A percentile compares a stretch with the other conserved stretches of the same genome.
Conservation (phyloP, 23 red algal species). For the Chondrus crispus region DNA sequence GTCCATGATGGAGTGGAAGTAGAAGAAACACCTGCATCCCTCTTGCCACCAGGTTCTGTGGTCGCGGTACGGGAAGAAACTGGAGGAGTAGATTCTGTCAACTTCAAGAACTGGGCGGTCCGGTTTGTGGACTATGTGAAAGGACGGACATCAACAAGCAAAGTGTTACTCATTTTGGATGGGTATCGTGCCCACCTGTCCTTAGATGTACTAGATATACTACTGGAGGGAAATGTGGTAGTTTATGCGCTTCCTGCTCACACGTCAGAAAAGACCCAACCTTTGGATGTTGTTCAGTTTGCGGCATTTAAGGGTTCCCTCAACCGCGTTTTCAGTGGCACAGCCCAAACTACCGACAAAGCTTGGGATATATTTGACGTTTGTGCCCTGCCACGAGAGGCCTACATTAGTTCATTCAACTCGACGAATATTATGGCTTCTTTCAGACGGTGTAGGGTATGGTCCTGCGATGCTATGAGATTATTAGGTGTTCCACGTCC, state of each 20-base stretch:
- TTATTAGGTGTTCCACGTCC: not conserved
- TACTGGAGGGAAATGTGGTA: not conserved
- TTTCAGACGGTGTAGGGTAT: not conserved
- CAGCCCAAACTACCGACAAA: no score
- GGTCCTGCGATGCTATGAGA: not conserved
- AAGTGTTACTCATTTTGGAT: conserved; percentile 26
- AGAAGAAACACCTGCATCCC: not conserved
- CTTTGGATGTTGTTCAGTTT: conserved; percentile 9
- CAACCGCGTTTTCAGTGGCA: no score
- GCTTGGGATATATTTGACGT: not conserved
- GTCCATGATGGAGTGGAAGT: not conserved
- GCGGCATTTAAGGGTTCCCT: conserved; percentile 26
- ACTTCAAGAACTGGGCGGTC: conserved; percentile 8
- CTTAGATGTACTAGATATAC: not conserved
- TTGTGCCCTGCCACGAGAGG: not conserved
- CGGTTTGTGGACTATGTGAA: conserved; percentile 13
- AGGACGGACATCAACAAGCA: not conserved
- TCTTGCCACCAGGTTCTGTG: not conserved
- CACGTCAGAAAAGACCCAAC: conserved; percentile 19
- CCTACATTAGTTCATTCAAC: not conserved
- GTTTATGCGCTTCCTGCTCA: conserved; percentile 19
- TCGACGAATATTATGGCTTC: not conserved
- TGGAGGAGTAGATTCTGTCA: conserved; percentile 9
- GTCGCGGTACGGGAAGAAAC: not conserved
- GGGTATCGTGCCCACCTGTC: conserved; percentile 22